Percentiles rank a stretch among this genome's conserved stretches.
Evolutionary conservation across 2,329 filamentous ascomycete species (phyloP).

Genomic region (Alternaria sp.): DNA sequence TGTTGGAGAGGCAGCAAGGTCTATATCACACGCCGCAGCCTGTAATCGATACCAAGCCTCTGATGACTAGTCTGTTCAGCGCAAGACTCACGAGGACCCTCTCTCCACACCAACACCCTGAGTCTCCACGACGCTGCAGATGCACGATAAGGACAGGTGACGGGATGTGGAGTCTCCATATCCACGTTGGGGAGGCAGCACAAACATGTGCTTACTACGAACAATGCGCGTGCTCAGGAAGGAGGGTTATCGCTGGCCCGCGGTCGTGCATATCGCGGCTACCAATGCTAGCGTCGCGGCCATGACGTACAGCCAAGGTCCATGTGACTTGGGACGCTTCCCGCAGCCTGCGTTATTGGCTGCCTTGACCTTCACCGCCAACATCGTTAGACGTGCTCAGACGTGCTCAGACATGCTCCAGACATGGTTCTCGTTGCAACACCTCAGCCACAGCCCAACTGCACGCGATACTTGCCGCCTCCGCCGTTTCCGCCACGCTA

Average conservation of each 20-base stretch:
- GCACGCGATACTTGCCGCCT: conserved; percentile 1
- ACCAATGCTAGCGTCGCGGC: not conserved
- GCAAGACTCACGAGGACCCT: conserved; percentile 16
- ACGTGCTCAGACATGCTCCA: not conserved
- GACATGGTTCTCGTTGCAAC: conserved; percentile 3
- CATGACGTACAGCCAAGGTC: conserved; percentile 11
- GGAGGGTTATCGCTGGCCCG: conserved; percentile 2
- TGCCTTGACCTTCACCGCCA: conserved; percentile 3
- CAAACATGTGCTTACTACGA: conserved; percentile 8
- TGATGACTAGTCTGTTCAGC: conserved; percentile 7
- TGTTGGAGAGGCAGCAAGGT: not conserved
- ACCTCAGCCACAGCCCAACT: conserved; percentile 3
- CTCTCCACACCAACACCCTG: conserved; percentile 5
- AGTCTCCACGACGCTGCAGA: conserved; percentile 20
- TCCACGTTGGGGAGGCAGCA: not conserved
- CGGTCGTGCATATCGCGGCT: conserved; percentile 10
- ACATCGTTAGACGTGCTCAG: not conserved
- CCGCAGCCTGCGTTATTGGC: not conserved
- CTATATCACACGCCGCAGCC: conserved; percentile 1
- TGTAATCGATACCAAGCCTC: conserved; percentile 1
- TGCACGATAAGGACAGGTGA: conserved; percentile 26
- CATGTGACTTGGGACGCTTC: conserved; percentile 2
- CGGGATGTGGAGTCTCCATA: conserved; percentile 19
- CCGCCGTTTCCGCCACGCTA: not conserved
- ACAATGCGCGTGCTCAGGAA: conserved; percentile 9